Percentiles rank a stretch among this genome's conserved stretches.
phyloP scores from a whole-genome alignment of 2,329 filamentous ascomycete species.

The Colletotrichum karsti region DNA sequence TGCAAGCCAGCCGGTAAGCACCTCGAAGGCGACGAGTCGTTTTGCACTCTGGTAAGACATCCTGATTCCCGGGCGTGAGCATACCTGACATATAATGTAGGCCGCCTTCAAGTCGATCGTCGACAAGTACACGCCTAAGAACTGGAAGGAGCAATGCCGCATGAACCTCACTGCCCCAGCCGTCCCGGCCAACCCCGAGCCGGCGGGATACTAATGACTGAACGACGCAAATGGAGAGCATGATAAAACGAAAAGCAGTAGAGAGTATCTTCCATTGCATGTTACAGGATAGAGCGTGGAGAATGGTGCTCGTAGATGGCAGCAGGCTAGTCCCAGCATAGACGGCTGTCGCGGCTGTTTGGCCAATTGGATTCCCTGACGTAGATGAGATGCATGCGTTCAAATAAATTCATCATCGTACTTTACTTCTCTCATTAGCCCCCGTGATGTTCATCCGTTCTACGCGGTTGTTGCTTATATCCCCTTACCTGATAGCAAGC shows the following conservation, averaged over 20 bases:
- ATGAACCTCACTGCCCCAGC: slow-evolving; percentile 50
- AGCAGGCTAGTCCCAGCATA: too few species aligned
- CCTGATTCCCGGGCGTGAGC: too few species aligned
- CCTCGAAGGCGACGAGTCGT: slow-evolving; percentile 83
- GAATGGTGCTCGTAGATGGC: too few species aligned
- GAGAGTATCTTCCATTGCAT: neutral
- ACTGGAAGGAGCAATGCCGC: slow-evolving; percentile 74
- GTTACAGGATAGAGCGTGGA: neutral
- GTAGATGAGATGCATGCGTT: too few species aligned
- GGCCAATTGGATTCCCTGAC: too few species aligned
- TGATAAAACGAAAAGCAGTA: neutral
- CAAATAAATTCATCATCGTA: too few species aligned
- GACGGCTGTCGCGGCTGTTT: too few species aligned
- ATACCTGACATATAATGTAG: slow-evolving; percentile 46
- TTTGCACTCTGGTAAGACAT: slow-evolving; percentile 81
- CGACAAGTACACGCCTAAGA: slow-evolving; percentile 84
- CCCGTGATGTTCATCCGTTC: too few species aligned
- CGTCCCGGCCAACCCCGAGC: slow-evolving; percentile 58
- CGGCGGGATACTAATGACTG: slow-evolving; percentile 54
- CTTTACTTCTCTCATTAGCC: too few species aligned
- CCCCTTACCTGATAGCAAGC: too few species aligned
- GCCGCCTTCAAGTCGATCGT: slow-evolving; percentile 92
- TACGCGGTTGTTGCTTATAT: too few species aligned
- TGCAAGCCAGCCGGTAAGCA: slow-evolving; percentile 83
- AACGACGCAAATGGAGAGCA: neutral